phyloP scores from a whole-genome alignment of 192 early-diverging fungal species.

The Coemansia sp. region DNA sequence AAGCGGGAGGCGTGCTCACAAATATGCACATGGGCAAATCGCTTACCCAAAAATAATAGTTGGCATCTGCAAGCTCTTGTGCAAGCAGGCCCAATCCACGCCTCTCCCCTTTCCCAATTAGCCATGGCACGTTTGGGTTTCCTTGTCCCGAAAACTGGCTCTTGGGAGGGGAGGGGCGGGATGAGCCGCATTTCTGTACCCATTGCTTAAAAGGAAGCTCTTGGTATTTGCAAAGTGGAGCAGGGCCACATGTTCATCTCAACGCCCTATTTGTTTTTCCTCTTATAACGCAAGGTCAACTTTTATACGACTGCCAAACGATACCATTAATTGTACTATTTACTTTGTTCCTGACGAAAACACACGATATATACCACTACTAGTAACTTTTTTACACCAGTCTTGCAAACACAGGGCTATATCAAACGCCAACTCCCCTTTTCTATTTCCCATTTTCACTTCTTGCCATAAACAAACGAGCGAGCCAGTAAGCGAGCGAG shows the following conservation, averaged over 20 bases:
- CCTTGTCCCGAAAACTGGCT: background rate
- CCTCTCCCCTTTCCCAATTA: slow-evolving; percentile 2
- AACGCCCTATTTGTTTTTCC: background rate
- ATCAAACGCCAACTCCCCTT: background rate
- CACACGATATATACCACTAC: background rate
- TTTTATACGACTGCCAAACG: background rate
- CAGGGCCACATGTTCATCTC: background rate
- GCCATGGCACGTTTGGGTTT: background rate
- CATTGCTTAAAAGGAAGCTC: no score
- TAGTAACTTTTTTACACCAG: background rate
- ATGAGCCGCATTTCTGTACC: no score
- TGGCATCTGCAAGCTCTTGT: no score
- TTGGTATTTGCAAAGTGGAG: no score
- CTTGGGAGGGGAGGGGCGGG: no score
- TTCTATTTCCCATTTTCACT: no score
- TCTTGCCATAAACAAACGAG: no score
- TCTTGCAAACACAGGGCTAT: background rate
- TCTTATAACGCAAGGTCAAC: background rate
- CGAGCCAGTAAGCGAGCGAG: no score
- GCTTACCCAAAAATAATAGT: background rate
- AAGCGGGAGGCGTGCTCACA: background rate
- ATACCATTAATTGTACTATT: background rate
- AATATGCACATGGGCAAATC: background rate
- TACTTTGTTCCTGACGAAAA: background rate
- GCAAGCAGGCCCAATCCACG: background rate